Conservation (phyloP, 176 grass and related monocot species). For the Rhynchospora pubera region DNA sequence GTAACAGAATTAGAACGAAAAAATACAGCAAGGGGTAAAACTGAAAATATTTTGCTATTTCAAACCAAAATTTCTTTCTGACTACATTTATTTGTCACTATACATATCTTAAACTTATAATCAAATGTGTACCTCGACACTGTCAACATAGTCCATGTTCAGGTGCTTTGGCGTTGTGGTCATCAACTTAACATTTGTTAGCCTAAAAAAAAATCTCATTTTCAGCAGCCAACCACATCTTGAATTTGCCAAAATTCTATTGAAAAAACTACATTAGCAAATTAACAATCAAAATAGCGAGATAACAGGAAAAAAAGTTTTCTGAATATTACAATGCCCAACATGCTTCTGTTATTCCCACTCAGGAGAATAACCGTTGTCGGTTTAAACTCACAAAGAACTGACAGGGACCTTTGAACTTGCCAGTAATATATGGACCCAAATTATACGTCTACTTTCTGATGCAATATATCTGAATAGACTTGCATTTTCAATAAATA, state of each 20-base stretch:
- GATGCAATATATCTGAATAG: no score
- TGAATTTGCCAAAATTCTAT: conserved; percentile 98
- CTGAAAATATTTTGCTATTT: no score
- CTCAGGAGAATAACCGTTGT: conserved; percentile 95
- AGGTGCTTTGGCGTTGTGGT: conserved; percentile 99
- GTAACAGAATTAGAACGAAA: no score
- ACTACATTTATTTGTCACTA: no score
- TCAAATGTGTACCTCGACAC: conserved; percentile 56
- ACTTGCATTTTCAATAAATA: no score
- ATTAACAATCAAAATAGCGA: not conserved
- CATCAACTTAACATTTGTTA: conserved; percentile 85
- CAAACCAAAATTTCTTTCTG: no score
- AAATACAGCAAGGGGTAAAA: no score
- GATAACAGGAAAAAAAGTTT: not conserved
- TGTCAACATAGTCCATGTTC: conserved; percentile 99
- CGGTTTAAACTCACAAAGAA: conserved; percentile 60
- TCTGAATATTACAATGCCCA: conserved; percentile 63
- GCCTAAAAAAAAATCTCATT: conserved; percentile 96
- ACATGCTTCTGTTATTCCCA: conserved; percentile 91
- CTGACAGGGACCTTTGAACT: conserved; percentile 61
- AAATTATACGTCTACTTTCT: no score
- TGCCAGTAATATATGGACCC: no score
- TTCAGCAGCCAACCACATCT: conserved; percentile 95
- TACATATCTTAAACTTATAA: no score
- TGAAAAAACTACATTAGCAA: conserved; percentile 20